Evolutionary conservation across 305 asterid genomes (phyloP), one percentile per base, ranked within the genome.

Genomic region (Euphrasia arctica): DNA sequence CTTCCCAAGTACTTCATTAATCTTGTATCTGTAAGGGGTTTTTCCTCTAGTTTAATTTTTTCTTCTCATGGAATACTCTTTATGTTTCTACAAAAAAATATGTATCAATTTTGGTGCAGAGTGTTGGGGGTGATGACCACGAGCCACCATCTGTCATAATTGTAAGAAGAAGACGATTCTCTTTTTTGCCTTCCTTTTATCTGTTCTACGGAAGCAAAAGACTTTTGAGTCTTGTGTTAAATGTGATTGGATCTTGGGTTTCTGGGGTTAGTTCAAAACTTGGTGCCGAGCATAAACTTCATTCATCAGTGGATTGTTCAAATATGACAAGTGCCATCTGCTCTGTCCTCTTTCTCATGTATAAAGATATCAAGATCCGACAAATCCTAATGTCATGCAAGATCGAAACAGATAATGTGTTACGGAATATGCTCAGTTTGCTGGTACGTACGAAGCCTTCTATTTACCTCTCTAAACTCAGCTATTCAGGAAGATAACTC

Each of bases 1-100:
- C 94, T 93, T 78, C 81, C 91, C 1, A 71, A 78, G 29, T 93
- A 88, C 83, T 69, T 93, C 79, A 74, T 76, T 41, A 69, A 65
- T 66, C 70, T 81, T 77, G 77, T 78, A 45, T 70, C 80, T 18
- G 97, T 91, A 74, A 83, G 98, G 82, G 41, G 28, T 60, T 75
- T 36, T 47, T 9, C 8, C 22, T 61, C 18, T 55, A 29, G 4
- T 65, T 58, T 43, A n/a, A 51, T 0, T 42, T 55, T 12, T 1
- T n/a, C 8, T 48, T n/a, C n/a, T n/a, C 15, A 39, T 39, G 43
- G 43, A 1, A 39, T 39, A 22, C 54, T 14, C 56, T 49, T 54
- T 18, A 13, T 74, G 62, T 63, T 62, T 58, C 54, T 67, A 41
- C 60, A 51, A 43, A 36, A 60, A 36, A 60, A 50, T 18, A 47